Percentiles rank a stretch among this genome's conserved stretches.
Conservation (phyloP, 768 basidiomycete genomes). For the Mycena haematopus region DNA sequence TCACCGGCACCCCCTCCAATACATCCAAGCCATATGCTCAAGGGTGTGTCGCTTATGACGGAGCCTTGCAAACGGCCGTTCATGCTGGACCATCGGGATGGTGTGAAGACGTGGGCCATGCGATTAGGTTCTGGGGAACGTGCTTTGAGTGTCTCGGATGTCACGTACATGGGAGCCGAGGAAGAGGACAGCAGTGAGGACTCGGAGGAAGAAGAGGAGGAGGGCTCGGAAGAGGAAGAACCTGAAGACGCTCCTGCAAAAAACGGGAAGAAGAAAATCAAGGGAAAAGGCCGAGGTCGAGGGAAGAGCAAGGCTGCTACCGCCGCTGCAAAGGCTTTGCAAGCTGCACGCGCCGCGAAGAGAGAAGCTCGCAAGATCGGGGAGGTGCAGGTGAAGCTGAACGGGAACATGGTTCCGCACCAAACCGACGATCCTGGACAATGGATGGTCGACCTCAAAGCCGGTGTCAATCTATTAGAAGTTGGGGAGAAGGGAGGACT, state of each 20-base stretch:
- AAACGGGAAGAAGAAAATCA: slow-evolving; percentile 51
- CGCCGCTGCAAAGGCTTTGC: slow-evolving; percentile 31
- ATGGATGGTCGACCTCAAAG: slow-evolving; percentile 68
- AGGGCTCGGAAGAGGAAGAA: slow-evolving; percentile 54
- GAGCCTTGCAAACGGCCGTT: slow-evolving; percentile 66
- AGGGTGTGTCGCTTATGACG: slow-evolving; percentile 58
- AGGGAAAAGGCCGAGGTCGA: slow-evolving; percentile 47
- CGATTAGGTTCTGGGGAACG: slow-evolving; percentile 65
- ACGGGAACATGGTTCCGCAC: slow-evolving; percentile 57
- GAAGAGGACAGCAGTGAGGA: slow-evolving; percentile 66
- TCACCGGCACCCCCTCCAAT: slow-evolving; percentile 47
- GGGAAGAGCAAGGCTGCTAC: slow-evolving; percentile 39
- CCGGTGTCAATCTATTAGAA: slow-evolving; percentile 70
- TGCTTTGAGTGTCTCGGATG: slow-evolving; percentile 56
- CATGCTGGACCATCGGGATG: slow-evolving; percentile 67
- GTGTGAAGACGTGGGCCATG: slow-evolving; percentile 78
- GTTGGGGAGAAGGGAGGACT: slow-evolving; percentile 74
- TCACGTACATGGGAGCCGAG: slow-evolving; percentile 61
- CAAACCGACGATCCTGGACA: slow-evolving; percentile 52
- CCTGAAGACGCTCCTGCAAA: slow-evolving; percentile 44
- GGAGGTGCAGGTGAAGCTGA: slow-evolving; percentile 68
- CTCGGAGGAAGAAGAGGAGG: slow-evolving; percentile 52
- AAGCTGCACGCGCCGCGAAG: slow-evolving; percentile 39
- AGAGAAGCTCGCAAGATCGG: slow-evolving; percentile 57
- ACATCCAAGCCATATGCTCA: slow-evolving; percentile 53